These are phyloP conservation scores for Thielaviopsis euricoi DNA, from an alignment of 2,329 filamentous ascomycete species.

Conservation along the genomic window DNA sequence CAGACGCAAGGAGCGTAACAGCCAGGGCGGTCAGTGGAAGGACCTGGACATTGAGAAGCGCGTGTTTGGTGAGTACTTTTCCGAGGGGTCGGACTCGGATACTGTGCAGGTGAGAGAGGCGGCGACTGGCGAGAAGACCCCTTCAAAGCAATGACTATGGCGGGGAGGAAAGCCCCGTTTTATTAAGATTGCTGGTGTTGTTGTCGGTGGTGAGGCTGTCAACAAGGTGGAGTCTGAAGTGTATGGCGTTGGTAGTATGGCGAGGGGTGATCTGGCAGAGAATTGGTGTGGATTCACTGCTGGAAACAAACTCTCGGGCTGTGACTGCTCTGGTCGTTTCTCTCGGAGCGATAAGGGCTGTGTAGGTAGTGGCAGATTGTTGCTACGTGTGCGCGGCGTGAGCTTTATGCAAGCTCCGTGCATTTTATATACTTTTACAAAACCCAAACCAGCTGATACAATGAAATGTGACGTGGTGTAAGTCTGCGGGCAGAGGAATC, in stretches of 20 bases:
- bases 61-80: conserved; percentile 23
- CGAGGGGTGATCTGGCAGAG: background rate
- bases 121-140: background rate
- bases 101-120: conserved; percentile 1
- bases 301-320: background rate
- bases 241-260: background rate
- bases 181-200: background rate
- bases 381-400: background rate
- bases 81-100: background rate
- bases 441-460: background rate
- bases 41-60: conserved; percentile 25
- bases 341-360: background rate
- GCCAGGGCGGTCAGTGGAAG: conserved; percentile 19
- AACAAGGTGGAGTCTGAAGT: background rate
- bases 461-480: background rate
- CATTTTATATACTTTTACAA: background rate
- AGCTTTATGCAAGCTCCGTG: background rate
- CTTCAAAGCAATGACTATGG: conserved; percentile 13
- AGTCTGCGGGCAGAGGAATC: background rate
- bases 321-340: background rate
- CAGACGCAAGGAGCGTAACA: conserved; percentile 16
- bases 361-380: background rate
- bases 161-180: conserved; percentile 13
- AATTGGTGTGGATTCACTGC: background rate
- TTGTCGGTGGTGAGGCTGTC: background rate